phyloP scores from a whole-genome alignment of 805 yeast species.

The Candida endomychidarum region DNA sequence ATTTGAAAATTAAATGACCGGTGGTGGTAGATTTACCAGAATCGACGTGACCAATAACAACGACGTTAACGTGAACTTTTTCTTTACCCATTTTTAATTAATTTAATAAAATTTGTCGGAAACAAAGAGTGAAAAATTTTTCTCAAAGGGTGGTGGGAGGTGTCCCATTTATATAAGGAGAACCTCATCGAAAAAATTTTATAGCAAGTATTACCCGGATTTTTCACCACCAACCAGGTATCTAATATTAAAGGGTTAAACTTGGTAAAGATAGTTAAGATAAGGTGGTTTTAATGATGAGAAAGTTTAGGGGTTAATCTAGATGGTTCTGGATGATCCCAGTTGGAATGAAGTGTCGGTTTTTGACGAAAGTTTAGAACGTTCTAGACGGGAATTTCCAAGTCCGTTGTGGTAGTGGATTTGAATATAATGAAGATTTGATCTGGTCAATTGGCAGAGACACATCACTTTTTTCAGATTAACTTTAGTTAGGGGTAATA shows the following conservation, averaged over 20 bases:
- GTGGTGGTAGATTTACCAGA: slow-evolving; percentile 91
- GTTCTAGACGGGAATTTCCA: background rate
- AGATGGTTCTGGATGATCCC: no score
- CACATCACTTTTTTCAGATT: no score
- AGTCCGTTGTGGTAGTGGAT: background rate
- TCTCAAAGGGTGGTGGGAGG: slow-evolving; percentile 11
- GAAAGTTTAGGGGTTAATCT: no score
- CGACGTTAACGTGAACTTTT: slow-evolving; percentile 98
- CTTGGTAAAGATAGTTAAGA: no score
- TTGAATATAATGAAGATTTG: background rate
- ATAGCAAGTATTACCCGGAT: slow-evolving; percentile 3
- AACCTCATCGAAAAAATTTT: slow-evolving; percentile 7
- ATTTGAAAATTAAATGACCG: slow-evolving; percentile 98
- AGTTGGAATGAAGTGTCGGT: no score
- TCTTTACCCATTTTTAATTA: slow-evolving; percentile 71
- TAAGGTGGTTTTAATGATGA: no score
- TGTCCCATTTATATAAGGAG: slow-evolving; percentile 1
- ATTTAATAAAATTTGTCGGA: slow-evolving; percentile 4
- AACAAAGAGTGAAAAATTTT: slow-evolving; percentile 13
- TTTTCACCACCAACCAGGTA: no score
- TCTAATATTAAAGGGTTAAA: no score
- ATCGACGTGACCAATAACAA: slow-evolving; percentile 99
- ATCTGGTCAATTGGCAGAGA: background rate
- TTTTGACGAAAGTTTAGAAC: background rate
- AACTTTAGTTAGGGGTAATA: no score